These are phyloP conservation scores for Tolypocladium guangdongense DNA, from an alignment of 2,329 filamentous ascomycete genomes.

Conservation along the genomic window DNA sequence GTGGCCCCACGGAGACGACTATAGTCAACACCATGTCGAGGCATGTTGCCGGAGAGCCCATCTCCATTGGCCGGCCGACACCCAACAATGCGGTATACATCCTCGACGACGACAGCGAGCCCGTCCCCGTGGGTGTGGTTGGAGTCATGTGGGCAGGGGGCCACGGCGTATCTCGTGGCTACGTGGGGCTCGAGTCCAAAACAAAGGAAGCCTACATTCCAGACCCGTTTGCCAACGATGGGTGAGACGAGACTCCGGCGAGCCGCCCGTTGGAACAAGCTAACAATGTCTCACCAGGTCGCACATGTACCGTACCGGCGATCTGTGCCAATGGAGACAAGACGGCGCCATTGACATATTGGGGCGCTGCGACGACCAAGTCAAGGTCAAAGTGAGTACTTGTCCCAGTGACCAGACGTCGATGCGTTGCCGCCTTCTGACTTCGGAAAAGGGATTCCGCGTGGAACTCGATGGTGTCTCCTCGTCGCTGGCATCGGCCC, in stretches of 20 bases:
- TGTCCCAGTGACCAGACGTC: neutral
- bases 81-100: conserved; percentile 48
- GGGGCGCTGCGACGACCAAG: conserved; percentile 49
- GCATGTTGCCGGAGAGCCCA: conserved; percentile 31
- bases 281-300: conserved; percentile 17
- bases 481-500: conserved; percentile 33
- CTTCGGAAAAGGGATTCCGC: conserved; percentile 36
- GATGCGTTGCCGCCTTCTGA: neutral
- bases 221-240: conserved; percentile 40
- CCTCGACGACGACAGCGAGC: conserved; percentile 32
- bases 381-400: conserved; percentile 42
- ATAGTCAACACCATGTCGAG: conserved; percentile 47
- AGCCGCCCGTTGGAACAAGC: neutral
- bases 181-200: conserved; percentile 40
- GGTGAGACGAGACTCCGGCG: conserved; percentile 20
- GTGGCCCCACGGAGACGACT: conserved; percentile 49
- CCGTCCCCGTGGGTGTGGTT: conserved; percentile 33
- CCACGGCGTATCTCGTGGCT: conserved; percentile 42
- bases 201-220: conserved; percentile 37
- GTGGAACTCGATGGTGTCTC: conserved; percentile 50
- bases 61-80: conserved; percentile 44
- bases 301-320: conserved; percentile 50
- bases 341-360: conserved; percentile 44
- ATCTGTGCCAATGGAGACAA: conserved; percentile 42
- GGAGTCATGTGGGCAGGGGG: conserved; percentile 49